phyloP scores from a whole-genome alignment of 1,139 yeast species.

The Blastobotrys petasosporus region DNA sequence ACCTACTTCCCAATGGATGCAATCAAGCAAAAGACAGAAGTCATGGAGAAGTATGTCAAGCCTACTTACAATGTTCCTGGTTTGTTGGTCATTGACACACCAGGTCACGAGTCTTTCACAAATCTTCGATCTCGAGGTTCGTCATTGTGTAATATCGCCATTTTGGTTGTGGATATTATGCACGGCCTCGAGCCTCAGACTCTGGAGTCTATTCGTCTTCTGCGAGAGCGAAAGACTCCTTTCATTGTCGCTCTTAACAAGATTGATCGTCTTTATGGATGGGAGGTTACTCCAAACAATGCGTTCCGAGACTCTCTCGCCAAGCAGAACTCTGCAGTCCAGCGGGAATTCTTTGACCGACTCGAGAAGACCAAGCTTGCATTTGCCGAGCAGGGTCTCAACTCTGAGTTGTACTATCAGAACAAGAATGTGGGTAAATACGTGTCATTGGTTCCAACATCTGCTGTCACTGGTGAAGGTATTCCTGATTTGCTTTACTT shows the following conservation, averaged over 20 bases:
- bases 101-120: slow-evolving; percentile 99
- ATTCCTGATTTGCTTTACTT: slow-evolving; percentile 97
- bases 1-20: slow-evolving; percentile 98
- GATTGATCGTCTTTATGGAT: slow-evolving; percentile 93
- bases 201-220: slow-evolving; percentile 80
- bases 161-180: slow-evolving; percentile 96
- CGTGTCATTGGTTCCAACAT: slow-evolving; percentile 95
- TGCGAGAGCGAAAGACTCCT: slow-evolving; percentile 97
- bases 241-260: slow-evolving; percentile 94
- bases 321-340: slow-evolving; percentile 75
- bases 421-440: slow-evolving; percentile 88
- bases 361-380: slow-evolving; percentile 81
- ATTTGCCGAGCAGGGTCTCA: slow-evolving; percentile 95
- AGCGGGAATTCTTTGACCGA: slow-evolving; percentile 86
- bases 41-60: slow-evolving; percentile 82
- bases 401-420: slow-evolving; percentile 92
- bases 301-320: slow-evolving; percentile 92
- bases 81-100: slow-evolving; percentile 91
- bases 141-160: slow-evolving; percentile 97
- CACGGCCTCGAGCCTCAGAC: slow-evolving; percentile 99
- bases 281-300: slow-evolving; percentile 86
- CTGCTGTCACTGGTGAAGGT: slow-evolving; percentile 99
- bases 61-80: slow-evolving; percentile 92
- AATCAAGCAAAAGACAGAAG: slow-evolving; percentile 82
- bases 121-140: slow-evolving; percentile 98